phyloP scores from a whole-genome alignment of 352 stramenopile genomes.

The Globisporangium polare region DNA sequence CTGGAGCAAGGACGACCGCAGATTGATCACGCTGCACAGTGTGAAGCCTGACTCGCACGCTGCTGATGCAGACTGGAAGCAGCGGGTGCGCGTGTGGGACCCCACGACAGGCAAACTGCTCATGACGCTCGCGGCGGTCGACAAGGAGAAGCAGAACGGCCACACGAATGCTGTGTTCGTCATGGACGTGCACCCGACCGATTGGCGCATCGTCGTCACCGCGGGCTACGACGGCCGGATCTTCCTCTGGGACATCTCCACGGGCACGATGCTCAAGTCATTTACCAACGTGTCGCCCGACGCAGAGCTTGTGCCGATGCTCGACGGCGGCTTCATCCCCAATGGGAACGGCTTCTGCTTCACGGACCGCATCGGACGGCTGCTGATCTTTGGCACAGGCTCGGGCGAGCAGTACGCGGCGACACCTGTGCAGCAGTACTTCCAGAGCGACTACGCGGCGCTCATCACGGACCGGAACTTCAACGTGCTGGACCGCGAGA shows the following conservation, averaged over 20 bases:
- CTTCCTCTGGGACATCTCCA: conserved; percentile 82
- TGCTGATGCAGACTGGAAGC: conserved; percentile 42
- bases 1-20: conserved; percentile 60
- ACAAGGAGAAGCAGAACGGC: conserved; percentile 52
- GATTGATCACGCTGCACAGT: conserved; percentile 65
- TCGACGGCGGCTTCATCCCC: conserved; percentile 74
- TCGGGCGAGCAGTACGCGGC: conserved; percentile 55
- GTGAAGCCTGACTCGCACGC: conserved; percentile 55
- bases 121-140: conserved; percentile 55
- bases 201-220: conserved; percentile 75
- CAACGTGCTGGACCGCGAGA: conserved; percentile 87
- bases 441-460: conserved; percentile 87
- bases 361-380: conserved; percentile 75
- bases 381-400: conserved; percentile 79
- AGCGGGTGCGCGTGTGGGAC: conserved; percentile 68
- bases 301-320: conserved; percentile 57
- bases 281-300: conserved; percentile 61
- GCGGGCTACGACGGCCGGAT: conserved; percentile 82
- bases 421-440: conserved; percentile 83
- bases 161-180: conserved; percentile 82
- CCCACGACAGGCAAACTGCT: conserved; percentile 44
- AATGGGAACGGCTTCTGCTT: conserved; percentile 68
- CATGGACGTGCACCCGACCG: conserved; percentile 66
- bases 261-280: conserved; percentile 52
- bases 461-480: conserved; percentile 86